Conservation (phyloP, 306 rosid species). For the Coriaria nepalensis region DNA sequence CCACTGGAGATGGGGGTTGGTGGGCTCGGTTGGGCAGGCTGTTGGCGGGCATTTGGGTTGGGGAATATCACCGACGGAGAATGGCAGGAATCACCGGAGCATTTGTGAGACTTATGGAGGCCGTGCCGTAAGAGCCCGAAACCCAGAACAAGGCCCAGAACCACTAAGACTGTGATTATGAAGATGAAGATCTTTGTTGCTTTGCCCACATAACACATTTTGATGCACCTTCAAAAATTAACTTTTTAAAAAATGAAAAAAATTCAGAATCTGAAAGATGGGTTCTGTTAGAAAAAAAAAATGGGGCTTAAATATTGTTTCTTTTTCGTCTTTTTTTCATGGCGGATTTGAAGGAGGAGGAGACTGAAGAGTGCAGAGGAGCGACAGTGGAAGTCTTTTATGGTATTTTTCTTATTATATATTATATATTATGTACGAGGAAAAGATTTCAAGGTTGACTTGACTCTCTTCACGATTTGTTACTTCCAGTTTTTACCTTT, state of each 20-base stretch:
- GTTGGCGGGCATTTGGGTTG: slow-evolving; percentile 28
- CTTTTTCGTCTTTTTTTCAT: slow-evolving; percentile 77
- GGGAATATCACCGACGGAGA: slow-evolving; percentile 34
- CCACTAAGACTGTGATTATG: slow-evolving; percentile 55
- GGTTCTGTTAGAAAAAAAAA: slow-evolving; percentile 1
- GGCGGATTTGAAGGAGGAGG: slow-evolving; percentile 26
- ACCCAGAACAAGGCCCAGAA: slow-evolving; percentile 58
- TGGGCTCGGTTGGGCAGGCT: slow-evolving; percentile 16
- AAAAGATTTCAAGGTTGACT: too few species aligned
- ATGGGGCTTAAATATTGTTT: slow-evolving; percentile 12
- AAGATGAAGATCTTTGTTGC: slow-evolving; percentile 99
- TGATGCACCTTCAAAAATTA: background rate
- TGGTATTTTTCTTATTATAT: too few species aligned
- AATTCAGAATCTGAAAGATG: slow-evolving; percentile 11
- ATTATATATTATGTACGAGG: too few species aligned
- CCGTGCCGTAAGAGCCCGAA: slow-evolving; percentile 42
- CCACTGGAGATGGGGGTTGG: slow-evolving; percentile 20
- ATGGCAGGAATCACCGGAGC: slow-evolving; percentile 42
- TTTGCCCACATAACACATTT: slow-evolving; percentile 92
- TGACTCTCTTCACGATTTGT: too few species aligned
- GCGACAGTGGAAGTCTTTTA: background rate
- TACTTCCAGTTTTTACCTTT: too few species aligned
- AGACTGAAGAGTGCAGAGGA: slow-evolving; percentile 7
- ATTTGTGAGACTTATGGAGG: slow-evolving; percentile 29
- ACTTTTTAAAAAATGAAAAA: too few species aligned